Evolutionary conservation across 805 yeast genomes (phyloP), one percentile per base, ranked within the genome.

Genomic region (Limtongia smithiae): DNA sequence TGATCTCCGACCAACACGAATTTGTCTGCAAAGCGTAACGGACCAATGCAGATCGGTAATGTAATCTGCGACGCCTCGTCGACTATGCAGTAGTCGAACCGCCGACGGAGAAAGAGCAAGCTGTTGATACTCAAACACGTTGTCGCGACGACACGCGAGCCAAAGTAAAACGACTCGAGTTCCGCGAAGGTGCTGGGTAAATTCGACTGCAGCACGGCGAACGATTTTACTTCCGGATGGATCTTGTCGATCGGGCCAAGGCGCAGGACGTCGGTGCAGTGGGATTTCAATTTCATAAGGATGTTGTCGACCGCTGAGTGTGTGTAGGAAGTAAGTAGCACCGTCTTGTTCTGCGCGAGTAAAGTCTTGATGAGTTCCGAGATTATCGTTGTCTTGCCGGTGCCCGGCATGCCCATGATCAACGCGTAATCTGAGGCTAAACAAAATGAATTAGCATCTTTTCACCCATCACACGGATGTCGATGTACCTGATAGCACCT

Each of bases 61-160:
- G 97, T 83, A 0, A 91, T 85, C 62, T 93, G 98, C 1, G 97
- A 89, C 0, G 97, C 97, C 65, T 93, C 99, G 65, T 93, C 99
- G 37, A 93, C 77, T 36, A 93, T 89, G 63, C 97, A 94, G 63
- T 85, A 91, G 62, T 93, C 98, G 66, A 93, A 93, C 14, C 70
- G 73, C 30, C 79, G 66, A 60, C 71, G 60, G 76, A 68, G 45
- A 60, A 89, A 82, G 2, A 81, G 65, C 62, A 81, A 72, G 25
- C 83, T 87, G 31, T 69, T 74, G 15, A 88, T 76, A 0, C 95
- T 90, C 37, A 91, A 70, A 62, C 95, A 86, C 0, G 98, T 93
- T 1, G 89, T 77, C 0, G 96, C 98, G 1, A 93, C 93, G 2
- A 93, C 82, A 15, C 77, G 78, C 0, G 91, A 80, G 0, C 71